phyloP scores from a whole-genome alignment of 176 grass and related monocot genomes.

The Raddia guianensis region DNA sequence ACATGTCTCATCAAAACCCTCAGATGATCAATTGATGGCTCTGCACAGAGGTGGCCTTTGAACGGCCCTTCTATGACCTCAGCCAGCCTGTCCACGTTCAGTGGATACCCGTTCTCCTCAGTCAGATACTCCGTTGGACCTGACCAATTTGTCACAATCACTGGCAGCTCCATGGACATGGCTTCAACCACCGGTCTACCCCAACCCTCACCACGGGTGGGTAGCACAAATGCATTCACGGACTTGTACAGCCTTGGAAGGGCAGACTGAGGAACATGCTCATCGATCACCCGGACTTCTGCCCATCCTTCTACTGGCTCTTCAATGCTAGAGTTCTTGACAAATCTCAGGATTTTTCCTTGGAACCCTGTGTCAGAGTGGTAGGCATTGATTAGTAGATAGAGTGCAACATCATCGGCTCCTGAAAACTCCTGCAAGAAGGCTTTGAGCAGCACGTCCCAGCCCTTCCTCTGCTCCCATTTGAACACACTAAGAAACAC shows the following conservation, averaged over 20 bases:
- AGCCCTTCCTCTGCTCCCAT: slow-evolving; percentile 78
- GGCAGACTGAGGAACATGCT: slow-evolving; percentile 56
- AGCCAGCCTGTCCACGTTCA: slow-evolving; percentile 41
- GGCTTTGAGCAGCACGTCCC: slow-evolving; percentile 69
- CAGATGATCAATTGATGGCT: slow-evolving; percentile 54
- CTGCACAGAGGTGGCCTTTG: slow-evolving; percentile 58
- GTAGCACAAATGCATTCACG: slow-evolving; percentile 55
- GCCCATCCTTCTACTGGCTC: slow-evolving; percentile 57
- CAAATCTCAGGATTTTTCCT: slow-evolving; percentile 43
- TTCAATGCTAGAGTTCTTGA: slow-evolving; percentile 40
- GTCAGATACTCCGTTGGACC: slow-evolving; percentile 68
- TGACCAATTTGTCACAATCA: slow-evolving; percentile 74
- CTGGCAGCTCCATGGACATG: slow-evolving; percentile 71
- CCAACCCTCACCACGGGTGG: slow-evolving; percentile 69
- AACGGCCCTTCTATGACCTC: slow-evolving; percentile 63
- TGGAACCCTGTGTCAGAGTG: slow-evolving; percentile 61
- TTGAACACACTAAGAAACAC: slow-evolving; percentile 78
- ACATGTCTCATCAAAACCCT: slow-evolving; percentile 64
- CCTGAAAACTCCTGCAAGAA: slow-evolving; percentile 67
- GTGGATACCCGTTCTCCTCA: slow-evolving; percentile 67
- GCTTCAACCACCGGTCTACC: slow-evolving; percentile 66
- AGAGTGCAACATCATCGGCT: slow-evolving; percentile 53
- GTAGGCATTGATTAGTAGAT: slow-evolving; percentile 60
- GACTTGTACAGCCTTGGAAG: slow-evolving; percentile 71
- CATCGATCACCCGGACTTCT: slow-evolving; percentile 43